Evolutionary conservation across 1,139 yeast genomes (phyloP).

Genomic region (Candida neerlandica): DNA sequence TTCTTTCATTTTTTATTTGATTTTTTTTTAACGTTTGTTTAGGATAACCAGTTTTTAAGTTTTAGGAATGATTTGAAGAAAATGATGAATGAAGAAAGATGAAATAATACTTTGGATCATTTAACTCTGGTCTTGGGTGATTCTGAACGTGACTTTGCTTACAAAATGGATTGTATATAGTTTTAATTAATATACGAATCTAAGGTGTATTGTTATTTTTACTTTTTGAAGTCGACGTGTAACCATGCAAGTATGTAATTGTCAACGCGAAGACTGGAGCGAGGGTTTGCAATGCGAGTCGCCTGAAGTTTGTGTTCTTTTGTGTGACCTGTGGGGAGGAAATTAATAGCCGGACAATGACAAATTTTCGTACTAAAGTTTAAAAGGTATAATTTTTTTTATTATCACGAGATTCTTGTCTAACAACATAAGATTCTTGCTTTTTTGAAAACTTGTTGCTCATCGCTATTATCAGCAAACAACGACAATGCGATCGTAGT

Average conservation of each 20-base stretch:
- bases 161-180: background rate
- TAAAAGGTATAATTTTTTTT: background rate
- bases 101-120: background rate
- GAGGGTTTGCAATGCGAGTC: too few relatives aligned
- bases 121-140: constrained; percentile 6
- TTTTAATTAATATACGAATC: background rate
- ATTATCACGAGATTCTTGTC: background rate
- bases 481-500: background rate
- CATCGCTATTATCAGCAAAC: background rate
- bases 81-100: background rate
- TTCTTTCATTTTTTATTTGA: constrained; percentile 4
- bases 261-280: too few relatives aligned
- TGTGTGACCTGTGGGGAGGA: background rate
- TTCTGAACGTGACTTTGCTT: constrained; percentile 2
- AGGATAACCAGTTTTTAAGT: constrained; percentile 2
- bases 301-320: background rate
- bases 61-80: constrained; percentile 3
- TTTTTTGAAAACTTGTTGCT: background rate
- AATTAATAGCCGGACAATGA: background rate
- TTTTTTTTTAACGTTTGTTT: constrained; percentile 2
- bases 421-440: too few relatives aligned
- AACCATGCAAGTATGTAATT: too few relatives aligned
- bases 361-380: background rate
- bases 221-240: too few relatives aligned
- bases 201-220: too few relatives aligned